phyloP scores from a whole-genome alignment of 2,329 filamentous ascomycete genomes.

The Phyllosticta capitalensis region DNA sequence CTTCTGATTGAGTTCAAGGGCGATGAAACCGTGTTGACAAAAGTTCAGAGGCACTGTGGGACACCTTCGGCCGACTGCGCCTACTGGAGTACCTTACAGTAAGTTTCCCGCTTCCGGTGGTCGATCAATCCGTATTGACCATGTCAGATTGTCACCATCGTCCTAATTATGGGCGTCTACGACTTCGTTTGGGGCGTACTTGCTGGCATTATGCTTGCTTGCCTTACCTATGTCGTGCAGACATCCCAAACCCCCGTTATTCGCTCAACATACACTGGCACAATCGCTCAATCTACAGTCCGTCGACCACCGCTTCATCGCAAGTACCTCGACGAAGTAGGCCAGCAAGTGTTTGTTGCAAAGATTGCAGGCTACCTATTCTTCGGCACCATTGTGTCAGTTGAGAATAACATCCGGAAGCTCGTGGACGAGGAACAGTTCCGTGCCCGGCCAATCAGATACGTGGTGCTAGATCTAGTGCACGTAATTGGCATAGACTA shows the following conservation, averaged over 20 bases:
- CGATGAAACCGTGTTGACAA: too few species aligned
- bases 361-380: constrained; percentile 95
- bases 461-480: constrained; percentile 77
- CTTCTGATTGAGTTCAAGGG: too few species aligned
- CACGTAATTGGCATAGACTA: constrained; percentile 92
- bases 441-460: constrained; percentile 68
- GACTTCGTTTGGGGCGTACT: constrained; percentile 95
- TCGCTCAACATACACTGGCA: constrained; percentile 79
- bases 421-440: constrained; percentile 80
- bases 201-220: constrained; percentile 83
- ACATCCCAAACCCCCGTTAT: constrained; percentile 85
- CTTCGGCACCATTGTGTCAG: constrained; percentile 93
- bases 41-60: constrained; percentile 64
- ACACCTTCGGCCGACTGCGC: constrained; percentile 81
- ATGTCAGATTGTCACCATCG: constrained; percentile 67
- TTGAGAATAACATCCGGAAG: constrained; percentile 77
- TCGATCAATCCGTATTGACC: background rate
- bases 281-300: constrained; percentile 84
- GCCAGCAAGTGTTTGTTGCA: constrained; percentile 79
- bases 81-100: constrained; percentile 80
- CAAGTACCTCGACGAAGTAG: constrained; percentile 75
- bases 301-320: constrained; percentile 83
- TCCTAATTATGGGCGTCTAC: constrained; percentile 90
- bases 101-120: constrained; percentile 20
- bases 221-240: constrained; percentile 82